A percentile compares a stretch with the other conserved stretches of the same genome.
phyloP scores from a whole-genome alignment of 2,329 filamentous ascomycete species.

The Hirsutella rhossiliensis region DNA sequence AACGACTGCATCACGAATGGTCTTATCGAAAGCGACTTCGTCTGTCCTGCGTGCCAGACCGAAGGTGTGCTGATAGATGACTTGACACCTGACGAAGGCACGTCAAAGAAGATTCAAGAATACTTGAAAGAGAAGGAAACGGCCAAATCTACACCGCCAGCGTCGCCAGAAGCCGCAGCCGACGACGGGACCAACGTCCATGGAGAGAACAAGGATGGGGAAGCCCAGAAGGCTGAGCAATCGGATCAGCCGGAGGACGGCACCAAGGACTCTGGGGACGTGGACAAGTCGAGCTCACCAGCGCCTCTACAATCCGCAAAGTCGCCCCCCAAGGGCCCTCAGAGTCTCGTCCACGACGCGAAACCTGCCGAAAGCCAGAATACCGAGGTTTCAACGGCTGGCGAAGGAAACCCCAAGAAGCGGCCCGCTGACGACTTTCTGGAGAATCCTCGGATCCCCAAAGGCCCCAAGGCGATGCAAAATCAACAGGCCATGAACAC shows the following conservation, averaged over 20 bases:
- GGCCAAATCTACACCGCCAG: constrained; percentile 27
- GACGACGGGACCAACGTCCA: constrained; percentile 30
- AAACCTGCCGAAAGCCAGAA: constrained; percentile 27
- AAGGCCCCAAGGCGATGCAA: constrained; percentile 54
- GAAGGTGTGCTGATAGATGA: constrained; percentile 91
- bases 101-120: constrained; percentile 63
- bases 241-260: neutral
- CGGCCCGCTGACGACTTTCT: constrained; percentile 64
- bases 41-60: constrained; percentile 83
- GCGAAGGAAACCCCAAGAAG: constrained; percentile 50
- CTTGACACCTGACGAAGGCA: constrained; percentile 70
- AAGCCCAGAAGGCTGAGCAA: constrained; percentile 11
- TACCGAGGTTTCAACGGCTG: constrained; percentile 6
- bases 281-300: constrained; percentile 24
- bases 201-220: constrained; percentile 14
- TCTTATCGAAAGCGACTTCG: constrained; percentile 94
- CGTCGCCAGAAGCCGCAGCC: constrained; percentile 23
- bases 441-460: constrained; percentile 53
- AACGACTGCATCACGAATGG: constrained; percentile 99
- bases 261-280: constrained; percentile 8
- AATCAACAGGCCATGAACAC: constrained; percentile 35
- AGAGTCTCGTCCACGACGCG: constrained; percentile 9
- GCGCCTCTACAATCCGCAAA: constrained; percentile 10
- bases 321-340: constrained; percentile 18
- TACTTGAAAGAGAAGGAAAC: constrained; percentile 50